Base-by-base conservation (phyloP, 495 filamentous ascomycete genomes). In the Pseudomonodictys pantanalensis region DNA sequence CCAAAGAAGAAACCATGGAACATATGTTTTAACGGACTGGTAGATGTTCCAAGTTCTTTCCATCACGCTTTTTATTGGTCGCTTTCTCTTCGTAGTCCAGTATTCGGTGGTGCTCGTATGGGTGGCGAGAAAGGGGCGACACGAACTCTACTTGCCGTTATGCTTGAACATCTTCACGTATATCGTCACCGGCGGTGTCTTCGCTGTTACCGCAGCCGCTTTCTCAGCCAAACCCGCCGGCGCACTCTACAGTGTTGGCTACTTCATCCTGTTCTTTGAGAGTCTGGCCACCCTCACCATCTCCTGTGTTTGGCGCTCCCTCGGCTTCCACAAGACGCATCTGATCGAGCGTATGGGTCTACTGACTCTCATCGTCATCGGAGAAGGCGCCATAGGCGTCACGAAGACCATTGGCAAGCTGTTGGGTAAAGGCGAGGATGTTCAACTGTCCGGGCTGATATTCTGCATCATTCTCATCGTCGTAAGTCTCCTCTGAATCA, bases 251-350 rank as follows among this genome's bases (percentile, higher is more conserved):
- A 32, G 52, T 23, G 60, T 67, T 12, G 62, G 64, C 59, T 67
- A 63, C 30, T 50, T 63, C 22, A 51, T 63, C 18, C 62, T 67
- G 64, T 8, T 63, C 15, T 1, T 68, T 11, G 65, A 68, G 30
- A 24, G 52, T 2, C 20, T 52, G 11, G 50, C 15, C 39, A 46
- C 57, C 1, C 57, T 68, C 29, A 28, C 51, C 9, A 58, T 68
- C n/a, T 68, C 65, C 23, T 58, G 43, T 25, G 35, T 35, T 35
- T 68, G 61, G 60, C 64, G 50, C 10, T 64, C 65, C 52, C 44
- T 68, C 29, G 65, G 61, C 46, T 65, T 68, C 56, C 64, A 68
- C 33, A 65, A 68, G 39, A 68, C 65, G 11, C 65, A 68, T 49
- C 45, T 68, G 35, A 62, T 68, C 41, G 65, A 68, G 47, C 55